A percentile compares a stretch with the other conserved stretches of the same genome.
Conservation (phyloP, 2,329 filamentous ascomycete genomes). For the Massarina eburnea region DNA sequence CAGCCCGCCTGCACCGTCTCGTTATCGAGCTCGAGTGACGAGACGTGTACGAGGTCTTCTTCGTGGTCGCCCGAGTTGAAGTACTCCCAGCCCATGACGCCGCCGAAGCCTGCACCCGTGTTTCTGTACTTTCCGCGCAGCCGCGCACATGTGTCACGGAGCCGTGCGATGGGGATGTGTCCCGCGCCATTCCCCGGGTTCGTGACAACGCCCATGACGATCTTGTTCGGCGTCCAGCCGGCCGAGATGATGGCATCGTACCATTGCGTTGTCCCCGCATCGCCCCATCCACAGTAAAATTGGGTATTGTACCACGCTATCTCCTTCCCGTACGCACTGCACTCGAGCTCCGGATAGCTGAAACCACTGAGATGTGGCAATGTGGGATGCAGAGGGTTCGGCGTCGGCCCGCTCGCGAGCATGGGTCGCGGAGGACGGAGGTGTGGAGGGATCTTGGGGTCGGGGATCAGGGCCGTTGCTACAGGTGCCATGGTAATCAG, state of each 20-base stretch:
- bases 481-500: slow-evolving; percentile 82
- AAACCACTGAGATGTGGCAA: slow-evolving; percentile 75
- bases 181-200: slow-evolving; percentile 72
- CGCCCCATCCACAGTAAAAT: slow-evolving; percentile 91
- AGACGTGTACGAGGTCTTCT: slow-evolving; percentile 29
- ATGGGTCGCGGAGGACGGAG: slow-evolving; percentile 32
- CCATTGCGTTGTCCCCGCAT: slow-evolving; percentile 55
- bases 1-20: slow-evolving; percentile 52
- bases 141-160: slow-evolving; percentile 59
- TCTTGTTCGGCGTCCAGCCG: slow-evolving; percentile 72
- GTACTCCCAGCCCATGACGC: slow-evolving; percentile 95
- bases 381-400: slow-evolving; percentile 37
- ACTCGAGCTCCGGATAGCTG: slow-evolving; percentile 73
- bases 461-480: slow-evolving; percentile 67
- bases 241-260: slow-evolving; percentile 58
- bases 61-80: slow-evolving; percentile 66
- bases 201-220: slow-evolving; percentile 81
- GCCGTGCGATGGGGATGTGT: slow-evolving; percentile 59
- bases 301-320: slow-evolving; percentile 89
- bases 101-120: slow-evolving; percentile 64
- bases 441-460: slow-evolving; percentile 36
- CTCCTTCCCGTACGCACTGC: slow-evolving; percentile 40
- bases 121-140: slow-evolving; percentile 60
- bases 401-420: slow-evolving; percentile 29
- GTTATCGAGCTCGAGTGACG: slow-evolving; percentile 20